phyloP scores from a whole-genome alignment of 2,329 filamentous ascomycete genomes.

The Trichoderma atroviride region DNA sequence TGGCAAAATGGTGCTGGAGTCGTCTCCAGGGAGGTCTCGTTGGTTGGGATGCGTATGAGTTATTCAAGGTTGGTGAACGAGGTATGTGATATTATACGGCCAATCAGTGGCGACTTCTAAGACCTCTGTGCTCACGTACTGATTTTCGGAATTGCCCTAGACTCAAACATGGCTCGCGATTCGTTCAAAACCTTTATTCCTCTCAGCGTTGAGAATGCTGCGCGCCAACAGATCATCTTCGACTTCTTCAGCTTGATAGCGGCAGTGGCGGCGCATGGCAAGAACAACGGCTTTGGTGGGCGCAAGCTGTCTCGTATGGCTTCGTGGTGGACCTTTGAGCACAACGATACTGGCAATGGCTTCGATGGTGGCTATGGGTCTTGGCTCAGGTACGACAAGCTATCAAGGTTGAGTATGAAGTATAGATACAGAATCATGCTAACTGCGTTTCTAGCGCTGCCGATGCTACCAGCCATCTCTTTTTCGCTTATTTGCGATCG shows the following conservation, averaged over 20 bases:
- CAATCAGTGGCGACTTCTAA: neutral
- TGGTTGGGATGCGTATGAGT: conserved; percentile 94
- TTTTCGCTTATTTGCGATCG: conserved; percentile 95
- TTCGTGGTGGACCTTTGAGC: conserved; percentile 98
- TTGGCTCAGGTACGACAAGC: conserved; percentile 70
- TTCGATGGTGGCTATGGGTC: conserved; percentile 93
- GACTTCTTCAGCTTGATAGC: conserved; percentile 95
- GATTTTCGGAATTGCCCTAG: conserved; percentile 48
- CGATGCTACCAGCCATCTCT: conserved; percentile 93
- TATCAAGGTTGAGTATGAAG: neutral
- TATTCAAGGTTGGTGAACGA: conserved; percentile 92
- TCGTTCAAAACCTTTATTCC: conserved; percentile 97
- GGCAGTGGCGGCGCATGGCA: conserved; percentile 88
- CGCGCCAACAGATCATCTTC: conserved; percentile 85
- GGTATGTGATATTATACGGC: conserved; percentile 54
- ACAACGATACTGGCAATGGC: conserved; percentile 80
- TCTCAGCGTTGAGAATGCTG: conserved; percentile 84
- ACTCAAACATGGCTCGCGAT: conserved; percentile 87
- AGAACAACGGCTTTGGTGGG: conserved; percentile 88
- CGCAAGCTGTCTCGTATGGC: conserved; percentile 93
- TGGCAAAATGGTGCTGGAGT: conserved; percentile 98
- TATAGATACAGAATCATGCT: neutral
- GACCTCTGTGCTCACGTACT: neutral
- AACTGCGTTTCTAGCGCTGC: conserved; percentile 66
- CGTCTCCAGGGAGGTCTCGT: conserved; percentile 88